Conservation (phyloP, 1,139 yeast genomes). For the Saccharomycopsis hybrid region DNA sequence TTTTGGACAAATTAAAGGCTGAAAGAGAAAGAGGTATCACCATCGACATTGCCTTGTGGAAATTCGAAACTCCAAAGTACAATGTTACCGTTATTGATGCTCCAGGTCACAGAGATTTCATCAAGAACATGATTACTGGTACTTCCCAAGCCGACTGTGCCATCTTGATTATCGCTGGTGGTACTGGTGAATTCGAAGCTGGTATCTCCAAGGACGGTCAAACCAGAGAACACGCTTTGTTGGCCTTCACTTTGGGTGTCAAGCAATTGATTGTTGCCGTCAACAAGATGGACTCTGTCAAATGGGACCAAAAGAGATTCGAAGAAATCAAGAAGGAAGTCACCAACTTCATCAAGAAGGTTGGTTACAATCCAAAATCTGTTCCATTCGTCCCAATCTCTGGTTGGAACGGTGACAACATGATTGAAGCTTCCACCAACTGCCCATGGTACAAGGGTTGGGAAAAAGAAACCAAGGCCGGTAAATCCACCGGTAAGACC, state of each 20-base stretch:
- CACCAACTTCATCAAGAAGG: slow-evolving; percentile 86
- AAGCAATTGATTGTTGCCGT: slow-evolving; percentile 82
- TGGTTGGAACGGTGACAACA: slow-evolving; percentile 94
- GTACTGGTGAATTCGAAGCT: slow-evolving; percentile 92
- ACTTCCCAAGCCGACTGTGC: slow-evolving; percentile 90
- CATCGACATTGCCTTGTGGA: slow-evolving; percentile 91
- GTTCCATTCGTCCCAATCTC: slow-evolving; percentile 91
- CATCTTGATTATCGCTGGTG: slow-evolving; percentile 83
- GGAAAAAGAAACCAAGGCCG: slow-evolving; percentile 79
- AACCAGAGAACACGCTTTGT: slow-evolving; percentile 89
- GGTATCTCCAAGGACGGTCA: slow-evolving; percentile 93
- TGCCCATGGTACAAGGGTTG: slow-evolving; percentile 92
- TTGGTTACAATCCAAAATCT: slow-evolving; percentile 88
- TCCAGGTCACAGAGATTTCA: slow-evolving; percentile 97
- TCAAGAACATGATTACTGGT: slow-evolving; percentile 93
- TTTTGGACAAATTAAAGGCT: slow-evolving; percentile 90
- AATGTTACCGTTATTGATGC: slow-evolving; percentile 90
- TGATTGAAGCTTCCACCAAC: slow-evolving; percentile 78
- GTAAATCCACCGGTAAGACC: slow-evolving; percentile 74
- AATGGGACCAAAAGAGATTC: slow-evolving; percentile 78
- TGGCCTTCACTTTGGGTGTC: slow-evolving; percentile 88
- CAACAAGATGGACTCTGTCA: slow-evolving; percentile 92
- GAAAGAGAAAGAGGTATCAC: slow-evolving; percentile 98
- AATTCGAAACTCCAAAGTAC: slow-evolving; percentile 94
- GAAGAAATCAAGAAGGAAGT: slow-evolving; percentile 81